Evolutionary conservation across 2,329 filamentous ascomycete genomes (phyloP), one percentile per base, ranked within the genome.

Genomic region (Periglandula ipomoeae): DNA sequence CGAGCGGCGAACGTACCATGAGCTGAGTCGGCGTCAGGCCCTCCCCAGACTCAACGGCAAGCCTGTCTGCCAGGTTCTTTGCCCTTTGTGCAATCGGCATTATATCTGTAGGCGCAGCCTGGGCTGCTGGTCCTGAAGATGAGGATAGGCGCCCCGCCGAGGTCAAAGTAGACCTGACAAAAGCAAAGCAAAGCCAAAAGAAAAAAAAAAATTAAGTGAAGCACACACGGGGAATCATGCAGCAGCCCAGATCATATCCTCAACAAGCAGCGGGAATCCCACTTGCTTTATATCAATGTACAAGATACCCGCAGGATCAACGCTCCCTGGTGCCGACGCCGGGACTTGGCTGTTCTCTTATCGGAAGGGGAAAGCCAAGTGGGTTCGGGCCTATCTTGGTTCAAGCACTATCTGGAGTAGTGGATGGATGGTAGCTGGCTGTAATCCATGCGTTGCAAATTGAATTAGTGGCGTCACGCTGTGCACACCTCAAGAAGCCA

Each of bases 1-100:
- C 42, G 20, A 39, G 20, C 15, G 35, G 52, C 68, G 57, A 69
- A 79, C 68, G 57, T 69, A 79, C 77, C 84, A 95, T 89, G 56
- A 94, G 73, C 71, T 95, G 87, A 15, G 83, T 78, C 47, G 77
- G 82, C 7, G 82, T 86, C 59, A 96, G 75, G 41, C 87, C 88
- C 1, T 84, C 79, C 66, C 95, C 89, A 48, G 78, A 70, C 49
- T 85, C 76, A 50, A 93, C 86, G 41, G 85, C 82, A 49, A 90
- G 63, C 71, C 80, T 89, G 38, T 78, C 65, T 48, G 66, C 65
- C 65, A 72, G 70, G 52, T 65, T 62, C 55, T 67, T 67, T 46
- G 71, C 39, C 20, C 17, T 39, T 26, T 44, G 50, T 6, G 23
- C 30, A 7, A 52, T 20, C 9, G 50, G 3, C 47, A 50, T 50